Base-by-base conservation (phyloP, 2,329 filamentous ascomycete genomes). In the Penicillium concentricum region DNA sequence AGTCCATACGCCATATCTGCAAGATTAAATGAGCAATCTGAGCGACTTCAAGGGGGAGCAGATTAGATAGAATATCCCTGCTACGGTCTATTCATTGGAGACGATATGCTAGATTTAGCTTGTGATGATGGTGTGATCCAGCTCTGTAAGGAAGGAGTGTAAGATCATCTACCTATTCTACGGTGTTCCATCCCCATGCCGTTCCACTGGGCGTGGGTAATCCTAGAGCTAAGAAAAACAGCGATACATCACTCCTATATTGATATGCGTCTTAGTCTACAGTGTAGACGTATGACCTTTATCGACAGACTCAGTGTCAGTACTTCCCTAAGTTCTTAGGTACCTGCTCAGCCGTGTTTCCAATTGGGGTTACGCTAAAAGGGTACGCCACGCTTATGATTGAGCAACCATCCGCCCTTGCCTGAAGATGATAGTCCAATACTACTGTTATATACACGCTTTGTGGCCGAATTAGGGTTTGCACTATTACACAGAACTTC, bases 51-150 rank as follows among this genome's bases (percentile, higher is more conserved):
- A 28, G 10, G 20, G 51, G 28, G 35, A 4, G 24, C 10, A n/a
- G 5, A 9, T 12, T 45, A 44, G 8, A 35, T 51, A n/a, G 39
- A 49, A 49, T 41, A 18, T 39, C n/a, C 28, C n/a, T 46, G 13
- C 30, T 41, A 28, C 28, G 8, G 35, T 47, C 43, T 34, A 34
- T 16, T 49, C 16, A 49, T 43, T 24, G n/a, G 28, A 50, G 15
- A 49, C 24, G 16, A 42, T 15, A 35, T 41, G 28, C 45, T 50
- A 15, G 22, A 32, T 39, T 49, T 43, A 49, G 57, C 58, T 60
- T 61, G 59, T 61, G 57, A 61, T 55, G 41, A 60, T 61, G 59
- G 55, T 60, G 51, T 60, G 60, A 61, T 61, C 37, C 44, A 22
- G 37, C 22, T 42, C 51, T 51, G 55, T 54, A 56, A 58, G 58